phyloP scores from a whole-genome alignment of 768 basidiomycete species.

The Arthromyces matolae region DNA sequence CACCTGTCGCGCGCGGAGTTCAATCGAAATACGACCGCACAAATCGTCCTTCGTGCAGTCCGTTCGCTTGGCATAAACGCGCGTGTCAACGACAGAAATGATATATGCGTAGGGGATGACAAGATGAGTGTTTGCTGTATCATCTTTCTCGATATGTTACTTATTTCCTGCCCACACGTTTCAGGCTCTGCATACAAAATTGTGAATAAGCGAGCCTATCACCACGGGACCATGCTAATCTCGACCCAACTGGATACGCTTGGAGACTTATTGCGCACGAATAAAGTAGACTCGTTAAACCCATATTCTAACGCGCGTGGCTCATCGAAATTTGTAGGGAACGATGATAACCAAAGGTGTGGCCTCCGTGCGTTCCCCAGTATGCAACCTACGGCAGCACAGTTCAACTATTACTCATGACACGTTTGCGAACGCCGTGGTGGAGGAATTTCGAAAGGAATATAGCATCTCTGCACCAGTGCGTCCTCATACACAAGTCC shows the following conservation, averaged over 20 bases:
- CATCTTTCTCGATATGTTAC: constrained; percentile 1
- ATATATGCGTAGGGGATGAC: constrained; percentile 76
- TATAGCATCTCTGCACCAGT: constrained; percentile 41
- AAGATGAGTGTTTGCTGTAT: constrained; percentile 81
- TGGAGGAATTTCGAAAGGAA: constrained; percentile 60
- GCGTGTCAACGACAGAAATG: constrained; percentile 83
- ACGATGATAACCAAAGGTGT: constrained; percentile 83
- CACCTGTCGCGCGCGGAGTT: constrained; percentile 81
- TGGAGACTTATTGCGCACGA: constrained; percentile 63
- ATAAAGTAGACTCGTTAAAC: constrained; percentile 46
- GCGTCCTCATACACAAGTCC: constrained; percentile 4
- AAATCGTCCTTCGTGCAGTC: constrained; percentile 75
- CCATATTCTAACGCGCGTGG: not conserved
- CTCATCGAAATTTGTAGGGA: constrained; percentile 43
- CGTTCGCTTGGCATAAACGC: constrained; percentile 74
- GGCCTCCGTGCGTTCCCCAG: constrained; percentile 88
- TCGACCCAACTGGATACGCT: constrained; percentile 71
- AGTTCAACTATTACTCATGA: constrained; percentile 56
- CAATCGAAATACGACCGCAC: constrained; percentile 72
- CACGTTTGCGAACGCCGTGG: constrained; percentile 64
- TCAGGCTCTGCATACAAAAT: constrained; percentile 99
- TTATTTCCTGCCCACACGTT: constrained; percentile 49
- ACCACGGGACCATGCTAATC: constrained; percentile 98
- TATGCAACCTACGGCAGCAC: constrained; percentile 72
- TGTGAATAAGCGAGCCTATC: constrained; percentile 84